Conservation (phyloP, 352 stramenopile species). For the Saprolegnia diclina region DNA sequence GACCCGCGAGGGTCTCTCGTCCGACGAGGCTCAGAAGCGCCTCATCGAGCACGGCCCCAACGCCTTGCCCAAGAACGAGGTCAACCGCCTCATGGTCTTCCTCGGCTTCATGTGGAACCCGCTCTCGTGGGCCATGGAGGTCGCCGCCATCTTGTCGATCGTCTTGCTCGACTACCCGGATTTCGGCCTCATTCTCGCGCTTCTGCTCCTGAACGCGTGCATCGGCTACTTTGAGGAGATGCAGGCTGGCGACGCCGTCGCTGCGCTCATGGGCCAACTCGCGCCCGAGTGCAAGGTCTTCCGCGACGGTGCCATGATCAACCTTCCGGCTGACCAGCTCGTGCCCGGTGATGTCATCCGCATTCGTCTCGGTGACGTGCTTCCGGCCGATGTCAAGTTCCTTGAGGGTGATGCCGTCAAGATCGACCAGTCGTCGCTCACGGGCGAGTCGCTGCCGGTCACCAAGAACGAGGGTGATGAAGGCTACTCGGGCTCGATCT, state of each 20-base stretch:
- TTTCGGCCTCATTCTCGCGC: conserved; percentile 60
- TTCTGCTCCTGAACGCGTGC: conserved; percentile 64
- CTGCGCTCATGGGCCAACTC: conserved; percentile 82
- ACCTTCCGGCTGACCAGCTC: conserved; percentile 56
- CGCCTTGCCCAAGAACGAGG: conserved; percentile 70
- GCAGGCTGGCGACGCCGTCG: conserved; percentile 82
- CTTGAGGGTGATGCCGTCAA: conserved; percentile 74
- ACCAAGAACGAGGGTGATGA: conserved; percentile 73
- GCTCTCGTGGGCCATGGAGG: conserved; percentile 75
- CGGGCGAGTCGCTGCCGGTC: conserved; percentile 90
- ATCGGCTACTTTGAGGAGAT: conserved; percentile 79
- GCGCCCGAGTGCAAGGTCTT: conserved; percentile 77
- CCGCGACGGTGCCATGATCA: conserved; percentile 69
- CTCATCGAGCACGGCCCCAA: conserved; percentile 72
- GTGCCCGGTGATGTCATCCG: conserved; percentile 67
- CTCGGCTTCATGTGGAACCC: conserved; percentile 78
- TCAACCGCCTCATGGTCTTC: conserved; percentile 75
- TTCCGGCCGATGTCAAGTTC: conserved; percentile 88
- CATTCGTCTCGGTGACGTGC: conserved; percentile 82
- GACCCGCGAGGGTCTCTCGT: conserved; percentile 59
- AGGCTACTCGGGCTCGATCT: conserved; percentile 73
- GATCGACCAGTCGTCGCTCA: conserved; percentile 89
- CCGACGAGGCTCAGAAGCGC: conserved; percentile 65
- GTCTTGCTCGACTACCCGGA: conserved; percentile 72
- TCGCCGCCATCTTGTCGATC: conserved; percentile 64